Evolutionary conservation across 345 rosid genomes (phyloP), one percentile per base, ranked within the genome.

Genomic region (Brassica cretica): DNA sequence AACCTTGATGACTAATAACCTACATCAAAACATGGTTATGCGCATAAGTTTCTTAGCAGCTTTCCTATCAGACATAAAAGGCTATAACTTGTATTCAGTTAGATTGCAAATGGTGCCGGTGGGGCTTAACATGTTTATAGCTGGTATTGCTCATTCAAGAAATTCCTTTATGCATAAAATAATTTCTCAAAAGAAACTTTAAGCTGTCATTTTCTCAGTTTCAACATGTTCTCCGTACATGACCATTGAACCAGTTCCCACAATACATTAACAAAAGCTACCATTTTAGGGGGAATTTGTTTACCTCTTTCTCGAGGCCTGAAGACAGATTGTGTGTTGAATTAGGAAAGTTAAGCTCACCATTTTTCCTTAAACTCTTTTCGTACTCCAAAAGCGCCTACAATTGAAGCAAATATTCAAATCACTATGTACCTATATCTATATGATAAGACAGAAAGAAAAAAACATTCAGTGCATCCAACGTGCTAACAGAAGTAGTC

Each of bases 381-480:
- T 93, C 98, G 80, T 88, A 93, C 80, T 93, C 98, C 79, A 91
- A 82, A 33, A 93, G 90, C 68, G 98, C 87, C 98, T 93, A 87
- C 37, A 66, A 0, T 73, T 61, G 89, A 76, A 81, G 68, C 39
- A 80, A 76, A 65, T 0, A 66, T 44, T 15, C 33, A 68, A 61
- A 59, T 60, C 74, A 53, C 18, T 15, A 60, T 11, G 39, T 11
- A 66, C 46, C 64, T 66, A 33, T 56, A 70, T 46, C 69, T 27
- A 51, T 64, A 53, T 64, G 71, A 33, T 49, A 76, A 63, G 27
- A 61, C 24, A 30, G 8, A 51, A 33, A 5, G 8, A 53, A 78
- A 39, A 27, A 44, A 65, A 5, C 53, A 6, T 39, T 1, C 39
- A 66, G 55, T 25, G 44, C 68, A 66, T 30, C 24, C 53, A 19